Base-by-base conservation (phyloP, 768 basidiomycete species). In the Gymnopilus junonius region DNA sequence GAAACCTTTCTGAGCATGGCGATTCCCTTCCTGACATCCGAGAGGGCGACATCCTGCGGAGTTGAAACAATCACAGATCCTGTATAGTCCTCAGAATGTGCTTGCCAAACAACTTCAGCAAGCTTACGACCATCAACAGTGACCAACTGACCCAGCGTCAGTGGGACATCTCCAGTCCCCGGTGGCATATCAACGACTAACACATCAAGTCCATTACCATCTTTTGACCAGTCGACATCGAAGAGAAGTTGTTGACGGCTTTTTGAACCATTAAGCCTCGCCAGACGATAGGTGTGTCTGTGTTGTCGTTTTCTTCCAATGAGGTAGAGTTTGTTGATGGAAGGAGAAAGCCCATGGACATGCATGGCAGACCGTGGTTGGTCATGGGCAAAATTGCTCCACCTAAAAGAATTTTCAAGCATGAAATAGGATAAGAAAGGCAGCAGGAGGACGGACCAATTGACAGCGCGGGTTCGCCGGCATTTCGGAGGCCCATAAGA, bases 261-360 rank as follows among this genome's bases (percentile, higher is more conserved):
- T 98, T 98, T 77, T 97, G 95, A 1, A 98, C 97, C 97, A 98
- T 99, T 21, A 97, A 84, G 2, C 97, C 97, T 25, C 97, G 85
- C 97, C 97, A 99, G 31, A 97, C 93, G 32, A 98, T 83, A 0
- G 95, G 89, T 0, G 88, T 87, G 71, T 96, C 94, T 35, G 82
- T 82, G 58, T 83, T 83, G 2, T 84, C 78, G 43, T 79, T 56
- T 2, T 42, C n/a, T 0, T 35, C 45, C 15, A 17, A 29, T 31
- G 48, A 25, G 43, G 63, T 31, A 27, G 65, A 51, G 70, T 59
- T 79, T 21, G 68, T 66, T 6, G 71, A 77, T 1, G 92, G 90
- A 14, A 99, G 83, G 12, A 99, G 85, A 73, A 95, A 99, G 2
- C 95, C 97, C 87, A 99, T 97, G 0, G 95, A 97, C 97, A 98